Percentiles rank a stretch among this genome's conserved stretches.
Conservation (phyloP, 495 filamentous ascomycete genomes). For the Aspergillus avenaceus region DNA sequence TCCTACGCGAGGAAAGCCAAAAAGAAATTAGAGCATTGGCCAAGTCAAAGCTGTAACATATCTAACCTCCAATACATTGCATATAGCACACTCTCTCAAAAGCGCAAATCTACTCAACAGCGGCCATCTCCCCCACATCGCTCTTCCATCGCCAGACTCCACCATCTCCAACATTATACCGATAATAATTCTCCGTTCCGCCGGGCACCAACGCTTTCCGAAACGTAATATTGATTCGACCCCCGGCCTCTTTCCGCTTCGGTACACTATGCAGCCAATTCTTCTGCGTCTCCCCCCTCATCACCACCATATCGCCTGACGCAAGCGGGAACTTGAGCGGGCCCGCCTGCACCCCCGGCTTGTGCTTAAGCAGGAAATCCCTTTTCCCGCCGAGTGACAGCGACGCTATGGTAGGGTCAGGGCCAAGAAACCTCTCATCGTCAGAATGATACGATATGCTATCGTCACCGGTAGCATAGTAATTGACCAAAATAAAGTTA, state of each 20-base stretch:
- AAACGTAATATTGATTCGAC: constrained; percentile 72
- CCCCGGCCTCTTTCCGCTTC: constrained; percentile 53
- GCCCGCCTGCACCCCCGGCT: constrained; percentile 32
- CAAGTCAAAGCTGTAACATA: constrained; percentile 18
- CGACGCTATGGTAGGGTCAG: constrained; percentile 64
- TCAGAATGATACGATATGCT: constrained; percentile 74
- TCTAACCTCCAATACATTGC: neutral
- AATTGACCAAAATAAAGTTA: constrained; percentile 75
- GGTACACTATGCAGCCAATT: constrained; percentile 75
- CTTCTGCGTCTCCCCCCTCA: constrained; percentile 63
- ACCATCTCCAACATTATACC: constrained; percentile 71
- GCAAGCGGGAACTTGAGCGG: constrained; percentile 57
- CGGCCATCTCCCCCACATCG: constrained; percentile 48
- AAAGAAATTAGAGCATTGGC: constrained; percentile 25
- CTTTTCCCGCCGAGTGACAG: constrained; percentile 61
- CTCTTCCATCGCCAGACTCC: constrained; percentile 59
- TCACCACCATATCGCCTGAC: constrained; percentile 69
- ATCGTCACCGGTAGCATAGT: constrained; percentile 66
- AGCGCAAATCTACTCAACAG: too few relatives aligned
- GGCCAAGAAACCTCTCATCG: constrained; percentile 69
- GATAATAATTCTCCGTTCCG: constrained; percentile 69
- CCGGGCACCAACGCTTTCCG: constrained; percentile 57
- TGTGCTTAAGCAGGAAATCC: constrained; percentile 71
- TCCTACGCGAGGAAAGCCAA: constrained; percentile 49
- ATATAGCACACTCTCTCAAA: too few relatives aligned